Base-by-base conservation (phyloP, 2,329 filamentous ascomycete species). In the Thielaviopsis punctulata region DNA sequence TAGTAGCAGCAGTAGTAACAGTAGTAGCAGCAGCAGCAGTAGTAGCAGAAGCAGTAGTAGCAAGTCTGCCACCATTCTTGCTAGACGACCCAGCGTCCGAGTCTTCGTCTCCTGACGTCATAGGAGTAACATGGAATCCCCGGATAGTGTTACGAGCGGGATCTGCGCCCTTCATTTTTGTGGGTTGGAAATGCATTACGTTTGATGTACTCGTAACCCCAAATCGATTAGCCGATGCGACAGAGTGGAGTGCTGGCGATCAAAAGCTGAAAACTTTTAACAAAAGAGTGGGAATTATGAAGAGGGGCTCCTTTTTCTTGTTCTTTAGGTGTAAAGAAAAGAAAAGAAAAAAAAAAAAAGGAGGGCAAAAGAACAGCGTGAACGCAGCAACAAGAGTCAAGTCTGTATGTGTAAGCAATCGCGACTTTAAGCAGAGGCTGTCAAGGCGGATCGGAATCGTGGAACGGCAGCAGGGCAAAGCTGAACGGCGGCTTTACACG, bases 81-180 rank as follows among this genome's bases (percentile, higher is more conserved):
- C 36, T 15, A 18, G n/a, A 41, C n/a, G 36, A 41, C 19, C 51
- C 59, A 59, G 43, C 56, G 25, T 79, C 76, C 48, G 73, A 76
- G 56, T 79, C 75, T 55, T 79, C 76, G 57, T 79, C 75, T 57
- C 71, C 73, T 33, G 76, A 78, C 4, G 69, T 68, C 50, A 68
- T 68, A 15, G 75, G 73, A 21, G 74, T 75, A n/a, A 66, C 64
- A 57, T 69, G 69, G 57, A 79, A 79, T 46, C 76, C 75, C 59
- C 76, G 75, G 60, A 78, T 69, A 13, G 72, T 76, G 51, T 68
- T 74, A 60, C 71, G 68, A 54, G 75, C 73, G 59, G 71, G 66
- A 45, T 51, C 49, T 44, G 41, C 39, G 23, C 45, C 47, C 22
- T 52, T 52, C 49, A 52, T 55, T 47, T 36, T 49, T 68, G 69